Conservation (phyloP, 345 rosid genomes). For the Physaria fendleri region DNA sequence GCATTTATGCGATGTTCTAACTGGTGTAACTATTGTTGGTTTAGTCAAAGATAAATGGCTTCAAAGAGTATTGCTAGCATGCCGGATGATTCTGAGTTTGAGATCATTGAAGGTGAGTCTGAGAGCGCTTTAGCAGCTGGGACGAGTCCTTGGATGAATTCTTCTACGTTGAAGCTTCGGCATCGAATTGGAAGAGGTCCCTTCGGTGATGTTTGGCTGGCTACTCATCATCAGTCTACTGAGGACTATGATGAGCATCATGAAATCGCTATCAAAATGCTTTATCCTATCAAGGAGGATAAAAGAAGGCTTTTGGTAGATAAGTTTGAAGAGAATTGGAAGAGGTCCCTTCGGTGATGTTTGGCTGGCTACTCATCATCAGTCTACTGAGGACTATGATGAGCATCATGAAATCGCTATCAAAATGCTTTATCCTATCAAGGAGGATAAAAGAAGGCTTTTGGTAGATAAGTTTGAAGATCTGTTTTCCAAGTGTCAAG, state of each 20-base stretch:
- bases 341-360: constrained; percentile 95
- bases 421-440: constrained; percentile 65
- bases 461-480: constrained; percentile 59
- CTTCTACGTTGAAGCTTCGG: constrained; percentile 57
- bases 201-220: constrained; percentile 94
- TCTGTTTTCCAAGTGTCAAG: constrained; percentile 51
- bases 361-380: constrained; percentile 88
- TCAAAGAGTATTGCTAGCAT: constrained; percentile 41
- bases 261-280: constrained; percentile 86
- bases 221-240: constrained; percentile 64
- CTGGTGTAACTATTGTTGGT: neutral
- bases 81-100: constrained; percentile 51
- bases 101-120: constrained; percentile 58
- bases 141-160: constrained; percentile 63
- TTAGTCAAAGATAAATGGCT: constrained; percentile 45
- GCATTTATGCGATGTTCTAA: neutral
- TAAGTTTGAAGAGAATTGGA: constrained; percentile 89
- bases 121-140: constrained; percentile 44
- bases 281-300: constrained; percentile 62
- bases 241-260: constrained; percentile 57
- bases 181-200: constrained; percentile 94
- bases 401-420: constrained; percentile 76
- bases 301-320: constrained; percentile 41
- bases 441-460: constrained; percentile 47
- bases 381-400: constrained; percentile 48